A percentile compares a stretch with the other conserved stretches of the same genome.
Conservation (phyloP, 148 eudicot genomes). For the Chenopodium formosanum region DNA sequence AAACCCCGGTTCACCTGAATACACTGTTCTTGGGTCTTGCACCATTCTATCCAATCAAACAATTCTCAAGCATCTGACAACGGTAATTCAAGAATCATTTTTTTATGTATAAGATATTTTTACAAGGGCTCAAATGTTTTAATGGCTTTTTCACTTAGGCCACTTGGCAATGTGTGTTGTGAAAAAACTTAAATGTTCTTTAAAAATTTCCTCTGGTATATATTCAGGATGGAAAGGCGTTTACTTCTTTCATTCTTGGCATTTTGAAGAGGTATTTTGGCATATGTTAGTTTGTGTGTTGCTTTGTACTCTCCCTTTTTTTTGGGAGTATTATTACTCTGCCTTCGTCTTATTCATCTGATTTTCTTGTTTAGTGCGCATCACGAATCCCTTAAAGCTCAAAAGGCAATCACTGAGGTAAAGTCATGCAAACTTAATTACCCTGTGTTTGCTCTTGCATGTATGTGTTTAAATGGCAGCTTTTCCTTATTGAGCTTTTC, state of each 20-base stretch:
- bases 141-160: neutral
- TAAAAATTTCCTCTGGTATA: conserved; percentile 13
- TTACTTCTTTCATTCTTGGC: conserved; percentile 74
- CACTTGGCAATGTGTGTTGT: neutral
- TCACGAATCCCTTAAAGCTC: conserved; percentile 92
- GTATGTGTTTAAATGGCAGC: neutral
- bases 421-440: conserved; percentile 13
- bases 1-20: conserved; percentile 69
- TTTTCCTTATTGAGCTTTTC: conserved; percentile 15
- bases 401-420: conserved; percentile 98
- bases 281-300: conserved; percentile 12
- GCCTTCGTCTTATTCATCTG: neutral
- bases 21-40: conserved; percentile 91
- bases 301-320: neutral
- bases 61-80: conserved; percentile 75
- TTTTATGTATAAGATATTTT: too few relatives aligned
- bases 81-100: conserved; percentile 39
- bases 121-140: neutral
- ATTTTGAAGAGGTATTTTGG: conserved; percentile 71
- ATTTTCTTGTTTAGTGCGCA: conserved; percentile 62
- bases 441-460: neutral
- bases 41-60: conserved; percentile 80
- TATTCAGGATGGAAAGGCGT: conserved; percentile 71
- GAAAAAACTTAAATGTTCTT: neutral
- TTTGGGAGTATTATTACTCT: neutral